Evolutionary conservation across 164 flowering plant species (phyloP).

Genomic region (Nymphaea colorata): DNA sequence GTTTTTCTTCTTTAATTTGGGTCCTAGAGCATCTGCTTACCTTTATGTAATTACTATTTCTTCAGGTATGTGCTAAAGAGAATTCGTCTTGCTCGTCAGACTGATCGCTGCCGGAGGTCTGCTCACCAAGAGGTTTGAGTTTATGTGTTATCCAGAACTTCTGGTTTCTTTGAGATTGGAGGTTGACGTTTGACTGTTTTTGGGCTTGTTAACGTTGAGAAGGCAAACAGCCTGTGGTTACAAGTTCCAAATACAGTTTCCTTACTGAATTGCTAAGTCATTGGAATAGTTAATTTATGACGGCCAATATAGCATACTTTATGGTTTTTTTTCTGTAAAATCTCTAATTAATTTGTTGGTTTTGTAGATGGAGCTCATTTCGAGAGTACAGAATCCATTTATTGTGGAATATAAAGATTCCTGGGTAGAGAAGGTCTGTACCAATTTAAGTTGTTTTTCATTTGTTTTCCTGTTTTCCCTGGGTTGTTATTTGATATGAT

Average conservation of each 20-base stretch:
- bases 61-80: conserved; percentile 91
- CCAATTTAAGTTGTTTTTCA: not conserved
- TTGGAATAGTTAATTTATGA: not conserved
- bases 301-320: not conserved
- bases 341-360: not conserved
- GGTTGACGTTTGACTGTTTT: too few species aligned
- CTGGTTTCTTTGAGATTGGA: too few species aligned
- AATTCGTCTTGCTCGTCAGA: conserved; percentile 98
- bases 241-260: too few species aligned
- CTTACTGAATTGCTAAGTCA: too few species aligned
- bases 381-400: conserved; percentile 72
- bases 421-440: conserved; percentile 95
- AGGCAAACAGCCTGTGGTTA: too few species aligned
- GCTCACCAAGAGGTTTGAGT: conserved; percentile 89
- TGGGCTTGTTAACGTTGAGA: too few species aligned
- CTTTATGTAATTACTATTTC: conserved; percentile 2
- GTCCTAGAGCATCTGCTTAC: not conserved
- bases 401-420: conserved; percentile 98
- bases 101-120: conserved; percentile 86
- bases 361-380: conserved; percentile 93
- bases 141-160: too few species aligned
- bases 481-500: not conserved
- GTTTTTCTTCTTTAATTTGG: not conserved
- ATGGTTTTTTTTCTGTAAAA: too few species aligned
- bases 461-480: not conserved